Percentiles rank a stretch among this genome's conserved stretches.
Evolutionary conservation across 306 rosid genomes (phyloP).

Genomic region (Gillenia trifoliata): DNA sequence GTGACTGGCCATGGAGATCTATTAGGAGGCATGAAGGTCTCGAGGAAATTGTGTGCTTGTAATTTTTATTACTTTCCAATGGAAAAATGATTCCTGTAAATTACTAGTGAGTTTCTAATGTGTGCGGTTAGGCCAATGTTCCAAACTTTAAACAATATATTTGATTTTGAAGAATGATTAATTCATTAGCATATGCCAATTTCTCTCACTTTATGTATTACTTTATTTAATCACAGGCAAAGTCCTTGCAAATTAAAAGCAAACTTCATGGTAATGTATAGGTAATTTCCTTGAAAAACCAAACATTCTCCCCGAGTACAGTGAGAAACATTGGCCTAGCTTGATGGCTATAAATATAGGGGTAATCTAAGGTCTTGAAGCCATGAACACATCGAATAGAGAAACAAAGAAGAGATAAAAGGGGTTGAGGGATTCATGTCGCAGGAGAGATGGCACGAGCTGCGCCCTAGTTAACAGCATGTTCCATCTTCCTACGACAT

Average conservation of each 20-base stretch:
- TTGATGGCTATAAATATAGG: background rate
- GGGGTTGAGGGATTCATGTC: background rate
- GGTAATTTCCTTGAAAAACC: conserved; percentile 10
- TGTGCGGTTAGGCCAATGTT: background rate
- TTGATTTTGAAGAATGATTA: background rate
- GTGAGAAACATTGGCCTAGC: background rate
- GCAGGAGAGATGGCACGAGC: conserved; percentile 6
- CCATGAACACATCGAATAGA: background rate
- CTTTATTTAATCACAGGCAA: background rate
- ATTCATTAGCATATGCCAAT: background rate
- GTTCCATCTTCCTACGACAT: background rate
- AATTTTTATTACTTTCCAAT: background rate
- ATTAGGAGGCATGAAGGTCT: background rate
- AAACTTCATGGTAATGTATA: conserved; percentile 5
- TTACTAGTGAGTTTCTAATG: background rate
- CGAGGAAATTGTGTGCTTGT: background rate
- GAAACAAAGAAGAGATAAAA: background rate
- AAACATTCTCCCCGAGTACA: background rate
- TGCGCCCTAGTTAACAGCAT: too few relatives aligned
- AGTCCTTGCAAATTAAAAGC: background rate
- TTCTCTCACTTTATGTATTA: background rate
- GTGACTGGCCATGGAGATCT: background rate
- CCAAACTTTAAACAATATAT: background rate
- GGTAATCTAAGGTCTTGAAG: background rate
- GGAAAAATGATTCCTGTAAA: background rate